A percentile compares a stretch with the other conserved stretches of the same genome.
These are phyloP conservation scores for Magnusiomyces tetraspermus DNA, from an alignment of 1,139 yeast genomes.

Conservation along the genomic window DNA sequence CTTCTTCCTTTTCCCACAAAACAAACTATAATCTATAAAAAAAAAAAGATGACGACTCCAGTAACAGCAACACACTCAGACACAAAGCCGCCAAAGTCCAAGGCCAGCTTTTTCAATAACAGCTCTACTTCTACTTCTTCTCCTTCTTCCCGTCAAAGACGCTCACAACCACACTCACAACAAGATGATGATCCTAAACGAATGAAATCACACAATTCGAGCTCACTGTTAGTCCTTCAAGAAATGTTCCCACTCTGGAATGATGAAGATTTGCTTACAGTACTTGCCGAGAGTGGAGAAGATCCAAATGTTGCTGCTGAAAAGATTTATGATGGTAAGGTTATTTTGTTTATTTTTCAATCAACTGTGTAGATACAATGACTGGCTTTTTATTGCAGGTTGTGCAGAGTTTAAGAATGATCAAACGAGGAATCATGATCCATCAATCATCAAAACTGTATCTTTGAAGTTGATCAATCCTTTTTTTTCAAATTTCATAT, in stretches of 20 bases:
- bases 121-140: slow-evolving; percentile 8
- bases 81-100: slow-evolving; percentile 15
- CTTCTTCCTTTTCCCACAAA: neutral
- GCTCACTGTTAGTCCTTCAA: slow-evolving; percentile 49
- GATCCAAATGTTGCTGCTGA: slow-evolving; percentile 75
- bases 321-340: slow-evolving; percentile 68
- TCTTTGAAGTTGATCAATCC: neutral
- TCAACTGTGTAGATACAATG: no score
- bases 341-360: neutral
- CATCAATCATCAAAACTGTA: neutral
- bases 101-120: no score
- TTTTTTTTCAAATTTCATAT: no score
- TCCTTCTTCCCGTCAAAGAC: slow-evolving; percentile 13
- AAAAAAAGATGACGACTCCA: neutral
- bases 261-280: slow-evolving; percentile 66
- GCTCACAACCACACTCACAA: slow-evolving; percentile 8
- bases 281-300: slow-evolving; percentile 61
- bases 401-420: no score
- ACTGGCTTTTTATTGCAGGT: no score
- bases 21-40: neutral
- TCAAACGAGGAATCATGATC: neutral
- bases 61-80: slow-evolving; percentile 4
- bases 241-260: slow-evolving; percentile 97
- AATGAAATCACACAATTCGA: slow-evolving; percentile 24
- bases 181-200: slow-evolving; percentile 36